Base-by-base conservation (phyloP, 2,329 filamentous ascomycete genomes). In the Pezicula neosporulosa region DNA sequence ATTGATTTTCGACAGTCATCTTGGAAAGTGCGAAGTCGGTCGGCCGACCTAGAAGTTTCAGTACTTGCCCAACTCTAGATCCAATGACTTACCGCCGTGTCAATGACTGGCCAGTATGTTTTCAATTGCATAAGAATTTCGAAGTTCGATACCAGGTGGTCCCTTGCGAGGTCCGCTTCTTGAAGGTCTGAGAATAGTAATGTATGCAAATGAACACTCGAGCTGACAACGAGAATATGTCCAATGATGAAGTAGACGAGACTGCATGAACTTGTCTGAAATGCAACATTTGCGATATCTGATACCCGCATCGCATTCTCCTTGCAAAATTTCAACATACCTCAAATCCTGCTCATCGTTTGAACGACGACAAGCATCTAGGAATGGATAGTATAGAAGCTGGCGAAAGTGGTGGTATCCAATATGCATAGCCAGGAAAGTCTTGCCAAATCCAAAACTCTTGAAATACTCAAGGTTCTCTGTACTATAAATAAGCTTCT, bases 351-450 rank as follows among this genome's bases (percentile, higher is more conserved):
- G 35, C 9, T 43, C 21, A 46, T 50, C 50, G n/a, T 33, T 15
- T 5, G 50, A 21, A 56, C 69, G 72, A 37, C 64, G 66, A 7
- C 62, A 56, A n/a, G 64, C 59, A 46, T 69, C 67, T 0, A 77
- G 65, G 55, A 72, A 76, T 39, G 70, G 71, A 52, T 74, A 77
- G 59, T 70, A 75, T 4, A 77, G 67, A n/a, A 76, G 62, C 44
- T 73, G 69, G 8, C 67, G 64, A 53, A 71, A 75, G 56, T 76
- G 68, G 47, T 76, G 70, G 52, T 74, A 76, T 13, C 73, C 72
- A 1, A 76, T 60, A 50, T 76, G 71, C 4, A 77, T 63, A 1
- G 70, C 71, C 3, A 73, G 66, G 49, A 74, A 76, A 12, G 68
- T 65, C 6, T 68, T 66, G 2, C 73, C 73, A 2, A 73, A 63